Evolutionary conservation across 1,284 basidiomycete species (phyloP), one percentile per base, ranked within the genome.

Genomic region (Wallemia hederae): DNA sequence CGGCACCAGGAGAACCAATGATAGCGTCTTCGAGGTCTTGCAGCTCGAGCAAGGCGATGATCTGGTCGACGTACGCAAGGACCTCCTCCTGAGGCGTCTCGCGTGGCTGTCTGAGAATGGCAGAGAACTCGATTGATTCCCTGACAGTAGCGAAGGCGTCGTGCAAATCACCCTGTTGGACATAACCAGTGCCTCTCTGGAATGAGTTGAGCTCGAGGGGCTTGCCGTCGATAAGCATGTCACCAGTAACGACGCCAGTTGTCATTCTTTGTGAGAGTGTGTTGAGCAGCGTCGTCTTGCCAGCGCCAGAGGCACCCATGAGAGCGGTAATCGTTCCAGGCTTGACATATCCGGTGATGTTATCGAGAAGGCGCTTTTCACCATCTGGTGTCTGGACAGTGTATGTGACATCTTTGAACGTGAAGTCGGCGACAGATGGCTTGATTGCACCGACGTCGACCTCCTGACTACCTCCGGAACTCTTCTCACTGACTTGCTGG

Each of bases 71-170:
- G 65, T 76, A 76, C 49, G 69, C 72, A 63, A 76, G 70, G 70
- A 77, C 77, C 64, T 76, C 75, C 58, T 69, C 70, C 62, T 73
- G 69, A 17, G 75, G 67, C 1, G 76, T 71, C 26, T 69, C 62
- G 62, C 72, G 70, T 2, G 75, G 73, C 66, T 79, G 78, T 59
- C 78, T 74, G 9, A 80, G 72, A 67, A 78, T 74, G 2, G 78
- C 78, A 1, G 75, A 77, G 70, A 77, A 77, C 57, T 75, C 72
- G 57, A 79, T 70, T 0, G 77, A 76, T 65, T 79, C 77, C 59
- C 78, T 74, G 24, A 78, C 75, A 27, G 76, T 78, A 2, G 86
- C 79, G 14, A 83, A 87, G 63, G 79, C 82, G 70, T 88, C 85
- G 69, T 91, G 88, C 28, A 69, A 65, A 58, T 71, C 70, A 62